Evolutionary conservation across 2,329 filamentous ascomycete species (phyloP).

Genomic region (Claviceps humidiphila): DNA sequence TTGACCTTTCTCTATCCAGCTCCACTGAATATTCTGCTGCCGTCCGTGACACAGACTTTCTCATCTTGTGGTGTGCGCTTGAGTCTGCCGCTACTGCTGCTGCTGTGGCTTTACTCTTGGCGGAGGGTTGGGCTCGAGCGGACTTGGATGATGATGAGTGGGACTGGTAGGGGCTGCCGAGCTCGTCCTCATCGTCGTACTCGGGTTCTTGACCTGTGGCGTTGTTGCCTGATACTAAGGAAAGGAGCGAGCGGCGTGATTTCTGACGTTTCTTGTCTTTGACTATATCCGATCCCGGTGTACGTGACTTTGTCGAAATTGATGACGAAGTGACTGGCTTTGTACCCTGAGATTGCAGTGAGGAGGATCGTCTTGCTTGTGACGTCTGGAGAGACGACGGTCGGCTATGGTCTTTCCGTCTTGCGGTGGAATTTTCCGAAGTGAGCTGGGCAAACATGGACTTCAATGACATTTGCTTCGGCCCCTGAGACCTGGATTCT

Average conservation of each 20-base stretch:
- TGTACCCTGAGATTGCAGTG: not conserved
- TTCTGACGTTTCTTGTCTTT: constrained; percentile 1
- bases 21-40: constrained; percentile 16
- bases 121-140: constrained; percentile 3
- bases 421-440: not conserved
- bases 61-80: constrained; percentile 11
- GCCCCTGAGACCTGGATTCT: not conserved
- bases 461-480: not conserved
- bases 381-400: not conserved
- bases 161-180: not conserved
- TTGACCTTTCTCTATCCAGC: constrained; percentile 12
- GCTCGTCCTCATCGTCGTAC: constrained; percentile 3
- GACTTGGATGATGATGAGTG: constrained; percentile 9
- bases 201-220: not conserved
- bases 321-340: not conserved
- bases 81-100: constrained; percentile 3
- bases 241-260: constrained; percentile 3
- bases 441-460: not conserved
- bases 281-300: not conserved
- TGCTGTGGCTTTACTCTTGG: constrained; percentile 9
- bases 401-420: not conserved
- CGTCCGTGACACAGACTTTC: constrained; percentile 17
- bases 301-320: not conserved
- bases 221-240: not conserved
- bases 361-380: not conserved